Percentiles rank a stretch among this genome's conserved stretches.
phyloP scores from a whole-genome alignment of 2,329 filamentous ascomycete genomes.

The Fusarium sp. region DNA sequence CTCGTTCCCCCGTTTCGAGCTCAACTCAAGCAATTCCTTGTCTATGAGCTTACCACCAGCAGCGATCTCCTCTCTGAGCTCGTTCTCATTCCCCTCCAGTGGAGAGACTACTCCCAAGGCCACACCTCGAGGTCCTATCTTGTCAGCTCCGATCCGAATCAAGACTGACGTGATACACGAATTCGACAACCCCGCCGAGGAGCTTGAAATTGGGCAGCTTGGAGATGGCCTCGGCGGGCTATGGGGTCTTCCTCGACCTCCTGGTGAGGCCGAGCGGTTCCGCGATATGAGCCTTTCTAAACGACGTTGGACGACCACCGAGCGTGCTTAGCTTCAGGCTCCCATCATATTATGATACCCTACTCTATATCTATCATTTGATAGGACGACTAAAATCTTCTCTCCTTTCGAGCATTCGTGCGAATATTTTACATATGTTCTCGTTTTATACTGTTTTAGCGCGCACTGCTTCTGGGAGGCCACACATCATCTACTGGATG shows the following conservation, averaged over 20 bases:
- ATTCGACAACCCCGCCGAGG: conserved; percentile 50
- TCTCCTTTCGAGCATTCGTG: conserved; percentile 8
- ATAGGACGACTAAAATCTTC: conserved; percentile 26
- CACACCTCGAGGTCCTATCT: conserved; percentile 46
- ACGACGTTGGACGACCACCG: conserved; percentile 68
- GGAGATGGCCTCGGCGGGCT: conserved; percentile 58
- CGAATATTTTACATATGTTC: conserved; percentile 22
- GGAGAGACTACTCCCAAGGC: conserved; percentile 36
- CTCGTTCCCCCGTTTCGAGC: conserved; percentile 30
- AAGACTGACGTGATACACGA: conserved; percentile 48
- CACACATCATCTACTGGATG: conserved; percentile 26
- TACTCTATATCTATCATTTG: conserved; percentile 14
- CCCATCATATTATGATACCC: conserved; percentile 12
- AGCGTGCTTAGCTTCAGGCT: conserved; percentile 51
- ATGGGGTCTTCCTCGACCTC: conserved; percentile 60
- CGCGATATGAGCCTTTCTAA: conserved; percentile 63
- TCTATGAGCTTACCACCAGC: conserved; percentile 42
- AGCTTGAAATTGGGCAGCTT: conserved; percentile 52
- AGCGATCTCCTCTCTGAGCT: conserved; percentile 34
- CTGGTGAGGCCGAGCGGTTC: conserved; percentile 60
- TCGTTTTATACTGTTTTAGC: conserved; percentile 38
- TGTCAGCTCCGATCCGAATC: conserved; percentile 55
- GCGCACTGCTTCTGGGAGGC: conserved; percentile 41
- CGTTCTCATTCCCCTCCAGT: conserved; percentile 39
- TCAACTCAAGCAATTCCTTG: conserved; percentile 35